Evolutionary conservation across 495 filamentous ascomycete genomes (phyloP).

Genomic region (Penicillium silybi): DNA sequence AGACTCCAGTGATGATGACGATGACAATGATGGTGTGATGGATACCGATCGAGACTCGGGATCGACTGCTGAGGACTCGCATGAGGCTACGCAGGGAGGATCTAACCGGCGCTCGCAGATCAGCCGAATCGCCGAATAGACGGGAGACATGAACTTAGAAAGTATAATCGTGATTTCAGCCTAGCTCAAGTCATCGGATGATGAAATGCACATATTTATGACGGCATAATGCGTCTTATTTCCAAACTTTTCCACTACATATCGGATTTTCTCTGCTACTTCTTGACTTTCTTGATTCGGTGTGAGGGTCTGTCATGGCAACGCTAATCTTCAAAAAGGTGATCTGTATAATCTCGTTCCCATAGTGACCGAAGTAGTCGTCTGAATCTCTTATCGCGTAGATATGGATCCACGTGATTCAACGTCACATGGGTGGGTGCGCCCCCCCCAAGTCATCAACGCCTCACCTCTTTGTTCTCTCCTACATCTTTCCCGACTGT

Average conservation of each 20-base stretch:
- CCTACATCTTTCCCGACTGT: conserved; percentile 5
- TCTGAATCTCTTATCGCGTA: not conserved
- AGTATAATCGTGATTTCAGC: not conserved
- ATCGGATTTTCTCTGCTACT: no score
- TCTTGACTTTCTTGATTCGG: no score
- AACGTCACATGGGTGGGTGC: conserved; percentile 24
- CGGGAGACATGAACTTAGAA: not conserved
- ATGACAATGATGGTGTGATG: conserved; percentile 17
- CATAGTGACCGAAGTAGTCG: no score
- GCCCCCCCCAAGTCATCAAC: conserved; percentile 5
- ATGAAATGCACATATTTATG: conserved; percentile 10
- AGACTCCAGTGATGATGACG: conserved; percentile 39
- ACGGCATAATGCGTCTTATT: not conserved
- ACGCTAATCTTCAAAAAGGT: no score
- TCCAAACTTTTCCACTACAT: no score
- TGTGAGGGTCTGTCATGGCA: not conserved
- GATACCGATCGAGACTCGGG: conserved; percentile 20
- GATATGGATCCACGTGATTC: conserved; percentile 14
- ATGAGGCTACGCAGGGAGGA: not conserved
- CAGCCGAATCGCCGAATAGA: conserved; percentile 14
- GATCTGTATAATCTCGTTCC: no score
- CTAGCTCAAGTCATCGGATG: not conserved
- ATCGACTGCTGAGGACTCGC: not conserved
- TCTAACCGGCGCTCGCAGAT: conserved; percentile 4
- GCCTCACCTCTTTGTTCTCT: conserved; percentile 4